phyloP scores from a whole-genome alignment of 78 protist species.

The Goniomonas avonlea region DNA sequence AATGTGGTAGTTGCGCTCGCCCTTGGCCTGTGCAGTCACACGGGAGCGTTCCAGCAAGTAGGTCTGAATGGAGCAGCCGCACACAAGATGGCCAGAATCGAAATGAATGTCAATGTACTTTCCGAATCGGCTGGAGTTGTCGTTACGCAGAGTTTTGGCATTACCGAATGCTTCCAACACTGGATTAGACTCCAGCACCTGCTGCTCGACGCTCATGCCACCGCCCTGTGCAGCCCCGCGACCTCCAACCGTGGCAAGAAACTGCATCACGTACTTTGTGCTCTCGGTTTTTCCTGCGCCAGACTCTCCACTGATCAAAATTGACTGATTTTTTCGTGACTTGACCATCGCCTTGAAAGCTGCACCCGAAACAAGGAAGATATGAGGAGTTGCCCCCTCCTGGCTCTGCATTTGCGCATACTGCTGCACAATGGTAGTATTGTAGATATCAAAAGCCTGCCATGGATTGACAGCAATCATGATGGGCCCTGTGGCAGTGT shows the following conservation, averaged over 20 bases:
- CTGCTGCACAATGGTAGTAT: conserved; percentile 41
- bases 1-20: conserved; percentile 59
- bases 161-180: conserved; percentile 92
- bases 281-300: conserved; percentile 91
- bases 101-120: conserved; percentile 37
- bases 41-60: conserved; percentile 61
- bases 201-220: conserved; percentile 23
- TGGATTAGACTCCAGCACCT: conserved; percentile 67
- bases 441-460: conserved; percentile 48
- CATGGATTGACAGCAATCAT: conserved; percentile 68
- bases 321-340: conserved; percentile 29
- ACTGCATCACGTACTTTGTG: conserved; percentile 39
- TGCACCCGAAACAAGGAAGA: conserved; percentile 58
- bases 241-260: neutral
- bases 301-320: conserved; percentile 78
- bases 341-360: conserved; percentile 42
- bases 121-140: conserved; percentile 81
- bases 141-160: conserved; percentile 80
- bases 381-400: conserved; percentile 65
- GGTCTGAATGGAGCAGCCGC: conserved; percentile 37
- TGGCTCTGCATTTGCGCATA: conserved; percentile 42
- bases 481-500: conserved; percentile 54
- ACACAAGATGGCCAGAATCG: neutral
- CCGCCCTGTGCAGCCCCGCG: neutral
- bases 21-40: conserved; percentile 13